These are phyloP conservation scores for Pythium aristosporum DNA, from an alignment of 352 stramenopile genomes.

Conservation along the genomic window DNA sequence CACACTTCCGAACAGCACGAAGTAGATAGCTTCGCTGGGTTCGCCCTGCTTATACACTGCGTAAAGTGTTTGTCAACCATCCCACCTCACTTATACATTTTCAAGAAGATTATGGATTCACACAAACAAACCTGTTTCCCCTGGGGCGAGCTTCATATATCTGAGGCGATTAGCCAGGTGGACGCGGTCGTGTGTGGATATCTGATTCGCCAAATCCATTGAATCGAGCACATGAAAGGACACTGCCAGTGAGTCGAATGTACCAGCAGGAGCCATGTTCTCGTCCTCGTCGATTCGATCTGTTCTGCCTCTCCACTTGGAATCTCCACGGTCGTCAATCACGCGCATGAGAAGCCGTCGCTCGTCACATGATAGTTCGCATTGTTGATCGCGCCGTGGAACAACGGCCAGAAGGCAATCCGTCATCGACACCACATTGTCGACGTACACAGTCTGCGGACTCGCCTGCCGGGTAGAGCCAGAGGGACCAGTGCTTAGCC, in stretches of 20 bases:
- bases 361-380: constrained; percentile 20
- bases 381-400: neutral
- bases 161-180: constrained; percentile 26
- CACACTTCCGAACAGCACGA: constrained; percentile 34
- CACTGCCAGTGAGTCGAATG: constrained; percentile 25
- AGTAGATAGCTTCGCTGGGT: constrained; percentile 29
- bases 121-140: constrained; percentile 26
- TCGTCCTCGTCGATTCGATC: constrained; percentile 1
- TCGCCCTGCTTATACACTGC: constrained; percentile 40
- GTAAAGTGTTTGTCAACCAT: neutral
- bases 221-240: constrained; percentile 33
- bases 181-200: constrained; percentile 28
- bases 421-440: constrained; percentile 42
- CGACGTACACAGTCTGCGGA: constrained; percentile 15
- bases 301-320: neutral
- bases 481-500: neutral
- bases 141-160: constrained; percentile 25
- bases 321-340: constrained; percentile 27
- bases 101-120: neutral
- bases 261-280: neutral
- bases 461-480: neutral
- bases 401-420: constrained; percentile 40
- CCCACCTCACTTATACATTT: neutral
- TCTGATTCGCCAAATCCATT: constrained; percentile 26
- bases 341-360: constrained; percentile 25